These are phyloP conservation scores for Talaromyces piceae DNA, from an alignment of 2,329 filamentous ascomycete genomes.

Conservation along the genomic window DNA sequence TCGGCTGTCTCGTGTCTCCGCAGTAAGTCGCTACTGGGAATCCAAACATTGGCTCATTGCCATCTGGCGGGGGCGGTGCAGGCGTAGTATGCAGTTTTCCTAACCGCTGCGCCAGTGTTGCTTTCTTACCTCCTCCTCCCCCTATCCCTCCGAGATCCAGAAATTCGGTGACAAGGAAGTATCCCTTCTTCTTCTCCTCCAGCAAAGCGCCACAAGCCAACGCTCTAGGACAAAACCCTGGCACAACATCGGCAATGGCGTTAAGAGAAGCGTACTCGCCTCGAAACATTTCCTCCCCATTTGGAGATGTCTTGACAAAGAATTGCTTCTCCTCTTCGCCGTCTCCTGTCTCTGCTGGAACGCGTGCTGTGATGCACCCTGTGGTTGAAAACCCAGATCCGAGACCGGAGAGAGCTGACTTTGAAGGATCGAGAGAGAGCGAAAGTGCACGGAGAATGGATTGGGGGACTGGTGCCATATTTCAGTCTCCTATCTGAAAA, in stretches of 20 bases:
- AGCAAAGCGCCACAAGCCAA: conserved; percentile 60
- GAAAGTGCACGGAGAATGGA: conserved; percentile 33
- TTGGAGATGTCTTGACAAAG: conserved; percentile 35
- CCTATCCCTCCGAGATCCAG: conserved; percentile 51
- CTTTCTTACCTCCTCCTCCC: conserved; percentile 18
- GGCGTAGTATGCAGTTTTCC: conserved; percentile 70
- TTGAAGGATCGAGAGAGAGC: conserved; percentile 25
- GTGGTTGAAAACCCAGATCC: conserved; percentile 41
- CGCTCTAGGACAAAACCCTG: conserved; percentile 67
- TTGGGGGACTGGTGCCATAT: conserved; percentile 24
- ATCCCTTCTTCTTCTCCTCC: conserved; percentile 30
- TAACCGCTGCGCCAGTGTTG: conserved; percentile 64
- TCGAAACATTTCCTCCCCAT: conserved; percentile 35
- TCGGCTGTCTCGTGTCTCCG: conserved; percentile 75
- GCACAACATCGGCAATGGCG: conserved; percentile 65
- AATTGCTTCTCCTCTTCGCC: conserved; percentile 21
- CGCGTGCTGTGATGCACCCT: conserved; percentile 29
- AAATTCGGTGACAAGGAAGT: conserved; percentile 67
- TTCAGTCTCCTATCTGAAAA: neutral
- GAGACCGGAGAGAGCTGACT: conserved; percentile 30
- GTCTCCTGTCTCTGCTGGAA: conserved; percentile 14
- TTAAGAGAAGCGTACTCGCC: conserved; percentile 81
- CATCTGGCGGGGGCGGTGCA: conserved; percentile 44
- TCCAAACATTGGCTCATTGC: conserved; percentile 56
- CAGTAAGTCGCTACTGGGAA: conserved; percentile 83